phyloP scores from a whole-genome alignment of 306 rosid genomes.

The Benincasa hispida region DNA sequence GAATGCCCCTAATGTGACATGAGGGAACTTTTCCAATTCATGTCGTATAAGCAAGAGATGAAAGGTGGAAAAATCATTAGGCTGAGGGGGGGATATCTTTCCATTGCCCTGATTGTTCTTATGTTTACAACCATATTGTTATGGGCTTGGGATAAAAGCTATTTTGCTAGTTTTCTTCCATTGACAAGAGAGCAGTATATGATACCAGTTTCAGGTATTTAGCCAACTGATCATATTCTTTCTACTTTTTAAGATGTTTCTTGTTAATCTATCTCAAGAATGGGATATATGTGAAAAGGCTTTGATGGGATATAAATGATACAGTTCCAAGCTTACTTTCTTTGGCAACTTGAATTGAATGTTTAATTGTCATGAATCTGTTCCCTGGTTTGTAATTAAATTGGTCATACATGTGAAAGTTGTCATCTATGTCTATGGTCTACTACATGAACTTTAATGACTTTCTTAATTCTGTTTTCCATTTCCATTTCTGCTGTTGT shows the following conservation, averaged over 20 bases:
- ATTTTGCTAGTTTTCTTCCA: conserved; percentile 30
- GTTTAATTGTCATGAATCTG: not conserved
- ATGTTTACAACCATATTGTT: conserved; percentile 32
- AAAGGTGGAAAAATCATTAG: conserved; percentile 35
- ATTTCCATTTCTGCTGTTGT: not conserved
- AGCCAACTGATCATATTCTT: not conserved
- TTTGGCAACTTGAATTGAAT: not conserved
- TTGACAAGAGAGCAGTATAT: conserved; percentile 28
- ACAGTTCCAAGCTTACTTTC: not conserved
- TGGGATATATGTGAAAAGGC: not conserved
- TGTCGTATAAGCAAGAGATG: conserved; percentile 28
- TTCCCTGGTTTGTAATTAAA: not conserved
- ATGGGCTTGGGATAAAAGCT: conserved; percentile 69
- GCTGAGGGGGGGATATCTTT: conserved; percentile 39
- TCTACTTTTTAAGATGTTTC: not conserved
- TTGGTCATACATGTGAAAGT: not conserved
- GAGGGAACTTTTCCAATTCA: not conserved
- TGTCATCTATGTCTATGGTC: not conserved
- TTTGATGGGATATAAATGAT: not conserved
- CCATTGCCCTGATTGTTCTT: conserved; percentile 36
- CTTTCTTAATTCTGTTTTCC: not conserved
- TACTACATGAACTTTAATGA: not conserved
- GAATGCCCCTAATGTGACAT: not conserved
- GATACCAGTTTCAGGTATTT: conserved; percentile 43
- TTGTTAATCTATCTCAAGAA: not conserved